These are phyloP conservation scores for Zygosaccharomyces pseudobailii DNA, from an alignment of 1,139 yeast species.

Conservation along the genomic window DNA sequence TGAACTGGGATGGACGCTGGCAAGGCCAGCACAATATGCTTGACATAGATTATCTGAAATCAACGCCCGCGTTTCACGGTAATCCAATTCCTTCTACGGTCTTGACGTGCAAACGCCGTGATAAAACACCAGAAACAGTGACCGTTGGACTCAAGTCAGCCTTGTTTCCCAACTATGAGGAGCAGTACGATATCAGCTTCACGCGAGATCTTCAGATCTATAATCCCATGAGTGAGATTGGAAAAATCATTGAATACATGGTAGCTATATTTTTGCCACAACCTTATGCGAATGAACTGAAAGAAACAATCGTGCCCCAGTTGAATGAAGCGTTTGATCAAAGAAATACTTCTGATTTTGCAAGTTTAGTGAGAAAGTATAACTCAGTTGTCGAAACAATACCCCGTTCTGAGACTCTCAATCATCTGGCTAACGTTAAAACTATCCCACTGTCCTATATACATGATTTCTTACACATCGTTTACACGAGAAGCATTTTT, in stretches of 20 bases:
- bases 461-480: constrained; percentile 66
- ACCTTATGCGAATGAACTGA: constrained; percentile 37
- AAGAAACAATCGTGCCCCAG: constrained; percentile 44
- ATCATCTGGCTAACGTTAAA: constrained; percentile 37
- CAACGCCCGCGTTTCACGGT: constrained; percentile 7
- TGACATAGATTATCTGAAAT: constrained; percentile 14
- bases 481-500: constrained; percentile 73
- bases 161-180: constrained; percentile 29
- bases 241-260: constrained; percentile 48
- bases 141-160: constrained; percentile 26
- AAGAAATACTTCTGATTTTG: constrained; percentile 35
- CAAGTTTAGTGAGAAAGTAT: constrained; percentile 38
- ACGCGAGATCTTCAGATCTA: constrained; percentile 30
- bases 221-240: constrained; percentile 71
- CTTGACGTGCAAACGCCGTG: constrained; percentile 12
- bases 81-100: constrained; percentile 16
- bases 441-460: constrained; percentile 52
- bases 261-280: constrained; percentile 44
- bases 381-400: constrained; percentile 38
- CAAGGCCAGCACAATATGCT: constrained; percentile 20
- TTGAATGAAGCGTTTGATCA: constrained; percentile 41
- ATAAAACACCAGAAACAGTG: constrained; percentile 12
- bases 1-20: constrained; percentile 1
- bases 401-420: constrained; percentile 34
- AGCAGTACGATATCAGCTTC: constrained; percentile 30